Evolutionary conservation across 2,329 filamentous ascomycete genomes (phyloP), one percentile per base, ranked within the genome.

Genomic region (Stemphylium lycopersici): DNA sequence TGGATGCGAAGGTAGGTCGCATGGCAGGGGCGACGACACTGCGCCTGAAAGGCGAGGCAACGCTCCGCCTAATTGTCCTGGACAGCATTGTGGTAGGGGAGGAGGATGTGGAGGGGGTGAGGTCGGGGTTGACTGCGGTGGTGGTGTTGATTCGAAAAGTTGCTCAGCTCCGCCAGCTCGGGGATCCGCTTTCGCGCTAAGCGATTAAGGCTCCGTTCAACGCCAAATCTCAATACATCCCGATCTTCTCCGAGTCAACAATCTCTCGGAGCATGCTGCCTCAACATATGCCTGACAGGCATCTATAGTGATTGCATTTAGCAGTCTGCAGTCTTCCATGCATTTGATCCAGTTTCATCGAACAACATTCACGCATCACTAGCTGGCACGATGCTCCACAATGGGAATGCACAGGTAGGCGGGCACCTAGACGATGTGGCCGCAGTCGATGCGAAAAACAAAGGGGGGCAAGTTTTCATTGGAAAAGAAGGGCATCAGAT

Each of bases 1-100:
- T 87, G 68, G 26, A 29, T 29, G 26, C 26, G 26, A 71, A 71
- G 46, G 68, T 65, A 52, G 71, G 70, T 55, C 72, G 68, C 47
- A 70, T 68, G 42, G 64, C 61, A 50, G 71, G 69, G 50, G 66
- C 66, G 59, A 72, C 65, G 61, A 64, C 69, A 69, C 69, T 74
- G 68, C 74, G 74, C 58, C 74, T 63, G 56, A 76, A 63, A 52
- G 75, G 75, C 61, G 72, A 71, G 53, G 68, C 72, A 69, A 75
- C 69, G 65, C 67, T 73, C 62, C 69, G 67, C 71, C 75, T 69
- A 53, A 76, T 69, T 61, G 74, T 70, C 68, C 74, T 69, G 48
- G 74, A 76, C 62, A 77, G 67, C 75, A 77, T 77, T 50, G 46
- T 70, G 66, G 52, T 52, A 50, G 59, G 62, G 51, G 58, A 51